A percentile compares a stretch with the other conserved stretches of the same genome.
phyloP scores from a whole-genome alignment of 352 stramenopile species.

The Globisporangium uncinulatum region DNA sequence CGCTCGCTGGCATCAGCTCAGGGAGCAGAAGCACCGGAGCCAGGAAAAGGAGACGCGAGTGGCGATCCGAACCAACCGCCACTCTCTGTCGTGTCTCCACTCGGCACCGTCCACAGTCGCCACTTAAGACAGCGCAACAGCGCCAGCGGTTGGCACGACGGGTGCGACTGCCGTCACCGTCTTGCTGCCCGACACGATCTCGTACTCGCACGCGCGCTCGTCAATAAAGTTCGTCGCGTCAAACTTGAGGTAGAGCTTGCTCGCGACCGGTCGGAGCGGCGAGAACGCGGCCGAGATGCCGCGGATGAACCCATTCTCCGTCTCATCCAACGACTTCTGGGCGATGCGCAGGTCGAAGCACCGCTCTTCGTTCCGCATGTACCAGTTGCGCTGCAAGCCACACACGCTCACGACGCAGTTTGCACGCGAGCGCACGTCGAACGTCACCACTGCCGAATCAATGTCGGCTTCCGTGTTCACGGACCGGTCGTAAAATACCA shows the following conservation, averaged over 20 bases:
- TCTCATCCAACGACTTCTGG: slow-evolving; percentile 43
- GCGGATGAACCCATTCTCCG: slow-evolving; percentile 56
- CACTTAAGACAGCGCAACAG: slow-evolving; percentile 5
- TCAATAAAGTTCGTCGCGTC: slow-evolving; percentile 74
- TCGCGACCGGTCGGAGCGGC: slow-evolving; percentile 36
- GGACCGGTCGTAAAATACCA: slow-evolving; percentile 61
- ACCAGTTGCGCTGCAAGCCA: slow-evolving; percentile 54
- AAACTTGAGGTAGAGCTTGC: slow-evolving; percentile 76
- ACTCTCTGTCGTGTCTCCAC: too few species aligned
- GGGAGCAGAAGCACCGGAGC: too few species aligned
- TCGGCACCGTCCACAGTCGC: too few species aligned
- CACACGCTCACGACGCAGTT: slow-evolving; percentile 80
- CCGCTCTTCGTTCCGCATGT: slow-evolving; percentile 50
- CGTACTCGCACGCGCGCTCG: slow-evolving; percentile 56
- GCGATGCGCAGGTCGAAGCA: slow-evolving; percentile 73
- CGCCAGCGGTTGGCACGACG: background rate
- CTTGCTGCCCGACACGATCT: slow-evolving; percentile 64
- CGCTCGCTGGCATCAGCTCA: too few species aligned
- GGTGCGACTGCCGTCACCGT: slow-evolving; percentile 19
- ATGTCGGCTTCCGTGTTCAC: slow-evolving; percentile 23
- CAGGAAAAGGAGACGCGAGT: too few species aligned
- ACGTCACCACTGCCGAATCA: slow-evolving; percentile 62
- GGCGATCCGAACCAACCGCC: too few species aligned
- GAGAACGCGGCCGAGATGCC: slow-evolving; percentile 67
- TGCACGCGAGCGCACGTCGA: slow-evolving; percentile 54